phyloP scores from a whole-genome alignment of 495 filamentous ascomycete genomes.

The Penicillium lividum region DNA sequence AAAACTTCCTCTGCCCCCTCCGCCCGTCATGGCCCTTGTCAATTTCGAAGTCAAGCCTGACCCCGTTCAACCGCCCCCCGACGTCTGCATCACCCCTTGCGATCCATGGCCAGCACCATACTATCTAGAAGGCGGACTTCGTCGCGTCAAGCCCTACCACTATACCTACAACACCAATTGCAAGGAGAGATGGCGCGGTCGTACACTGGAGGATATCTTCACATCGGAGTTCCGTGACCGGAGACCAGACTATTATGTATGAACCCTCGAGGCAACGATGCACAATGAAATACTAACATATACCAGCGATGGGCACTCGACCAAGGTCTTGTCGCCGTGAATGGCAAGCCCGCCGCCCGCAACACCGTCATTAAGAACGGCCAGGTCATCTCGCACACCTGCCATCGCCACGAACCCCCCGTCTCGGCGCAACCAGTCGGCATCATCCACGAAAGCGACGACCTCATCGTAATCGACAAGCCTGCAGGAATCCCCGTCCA shows the following conservation, averaged over 20 bases:
- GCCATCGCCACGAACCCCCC: slow-evolving; percentile 95
- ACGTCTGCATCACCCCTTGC: slow-evolving; percentile 60
- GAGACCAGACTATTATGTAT: slow-evolving; percentile 81
- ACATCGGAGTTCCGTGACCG: slow-evolving; percentile 76
- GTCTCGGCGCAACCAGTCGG: slow-evolving; percentile 76
- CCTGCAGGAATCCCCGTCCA: slow-evolving; percentile 94
- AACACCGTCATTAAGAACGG: slow-evolving; percentile 70
- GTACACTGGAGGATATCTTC: slow-evolving; percentile 77
- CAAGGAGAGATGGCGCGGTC: slow-evolving; percentile 85
- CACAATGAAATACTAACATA: slow-evolving; percentile 5
- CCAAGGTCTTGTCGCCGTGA: slow-evolving; percentile 69
- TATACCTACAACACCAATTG: slow-evolving; percentile 94
- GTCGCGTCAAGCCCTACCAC: slow-evolving; percentile 84
- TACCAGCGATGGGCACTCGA: slow-evolving; percentile 76
- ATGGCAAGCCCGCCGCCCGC: slow-evolving; percentile 62
- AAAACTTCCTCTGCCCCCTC: slow-evolving; percentile 39
- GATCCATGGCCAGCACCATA: slow-evolving; percentile 71
- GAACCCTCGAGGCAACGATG: slow-evolving; percentile 11
- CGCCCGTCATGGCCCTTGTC: slow-evolving; percentile 58
- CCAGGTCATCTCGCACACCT: slow-evolving; percentile 86
- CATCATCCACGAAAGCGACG: slow-evolving; percentile 85
- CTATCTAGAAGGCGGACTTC: slow-evolving; percentile 74
- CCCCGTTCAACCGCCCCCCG: slow-evolving; percentile 45
- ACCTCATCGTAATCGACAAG: slow-evolving; percentile 94
- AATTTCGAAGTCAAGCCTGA: slow-evolving; percentile 43